A percentile compares a stretch with the other conserved stretches of the same genome.
These are phyloP conservation scores for Paramecium octaurelia DNA, from an alignment of 73 alveolate genomes.

Conservation along the genomic window DNA sequence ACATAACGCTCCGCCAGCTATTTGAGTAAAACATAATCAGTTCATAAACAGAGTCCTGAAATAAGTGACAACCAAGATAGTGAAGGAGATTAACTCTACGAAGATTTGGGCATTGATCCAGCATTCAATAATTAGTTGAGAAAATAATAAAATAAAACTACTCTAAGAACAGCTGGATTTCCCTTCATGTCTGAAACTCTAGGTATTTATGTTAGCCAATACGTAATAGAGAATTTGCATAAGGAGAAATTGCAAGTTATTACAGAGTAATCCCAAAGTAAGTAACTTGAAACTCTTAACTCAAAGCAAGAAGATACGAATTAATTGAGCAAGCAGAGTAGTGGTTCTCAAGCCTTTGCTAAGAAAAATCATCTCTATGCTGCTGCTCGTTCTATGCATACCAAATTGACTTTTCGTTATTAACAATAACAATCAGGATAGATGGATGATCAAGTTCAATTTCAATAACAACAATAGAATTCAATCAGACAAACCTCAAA, in stretches of 20 bases:
- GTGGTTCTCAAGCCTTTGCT: background rate
- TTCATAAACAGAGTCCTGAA: constrained; percentile 3
- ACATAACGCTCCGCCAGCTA: constrained; percentile 31
- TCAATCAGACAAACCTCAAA: constrained; percentile 23
- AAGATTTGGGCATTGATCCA: background rate
- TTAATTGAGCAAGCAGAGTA: background rate
- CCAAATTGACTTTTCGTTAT: constrained; percentile 22
- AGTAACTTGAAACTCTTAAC: background rate
- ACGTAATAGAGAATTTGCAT: background rate
- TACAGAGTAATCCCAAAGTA: background rate
- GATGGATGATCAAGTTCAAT: background rate
- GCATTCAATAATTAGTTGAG: background rate
- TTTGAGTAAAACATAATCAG: background rate
- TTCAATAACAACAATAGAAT: background rate
- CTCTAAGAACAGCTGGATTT: constrained; percentile 43
- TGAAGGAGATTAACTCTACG: background rate
- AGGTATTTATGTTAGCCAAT: background rate
- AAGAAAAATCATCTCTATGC: background rate
- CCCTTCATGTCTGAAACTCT: constrained; percentile 4
- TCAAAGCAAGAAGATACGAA: background rate
- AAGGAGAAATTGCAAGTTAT: background rate
- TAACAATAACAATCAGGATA: background rate
- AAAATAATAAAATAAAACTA: constrained; percentile 36
- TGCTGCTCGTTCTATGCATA: constrained; percentile 44
- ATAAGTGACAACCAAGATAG: background rate